phyloP scores from a whole-genome alignment of 2,329 filamentous ascomycete species.

The Colletotrichum plurivorum region DNA sequence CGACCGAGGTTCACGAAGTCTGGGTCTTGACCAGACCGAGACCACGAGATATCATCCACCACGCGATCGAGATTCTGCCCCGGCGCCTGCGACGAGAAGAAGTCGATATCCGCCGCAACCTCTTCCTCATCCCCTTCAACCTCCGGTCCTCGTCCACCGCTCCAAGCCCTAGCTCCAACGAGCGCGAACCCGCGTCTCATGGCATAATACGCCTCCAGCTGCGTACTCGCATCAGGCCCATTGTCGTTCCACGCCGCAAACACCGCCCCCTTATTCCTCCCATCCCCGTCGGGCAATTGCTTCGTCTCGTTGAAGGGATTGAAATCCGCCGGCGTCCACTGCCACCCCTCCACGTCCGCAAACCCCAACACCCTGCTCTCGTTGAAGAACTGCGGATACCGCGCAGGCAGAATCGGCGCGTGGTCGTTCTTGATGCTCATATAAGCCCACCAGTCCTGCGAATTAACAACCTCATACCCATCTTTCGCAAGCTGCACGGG shows the following conservation, averaged over 20 bases:
- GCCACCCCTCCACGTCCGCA: slow-evolving; percentile 54
- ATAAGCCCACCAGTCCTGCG: slow-evolving; percentile 67
- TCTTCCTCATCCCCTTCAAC: slow-evolving; percentile 44
- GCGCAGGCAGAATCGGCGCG: slow-evolving; percentile 59
- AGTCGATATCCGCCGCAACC: slow-evolving; percentile 51
- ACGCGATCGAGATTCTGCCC: slow-evolving; percentile 60
- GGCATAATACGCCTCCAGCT: slow-evolving; percentile 63
- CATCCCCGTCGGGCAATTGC: slow-evolving; percentile 51
- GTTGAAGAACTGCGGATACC: slow-evolving; percentile 63
- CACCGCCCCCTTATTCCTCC: slow-evolving; percentile 52
- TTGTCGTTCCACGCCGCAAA: slow-evolving; percentile 65
- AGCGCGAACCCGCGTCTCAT: slow-evolving; percentile 60
- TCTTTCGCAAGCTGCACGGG: slow-evolving; percentile 54
- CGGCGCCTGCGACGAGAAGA: slow-evolving; percentile 54
- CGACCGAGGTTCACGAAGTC: slow-evolving; percentile 45
- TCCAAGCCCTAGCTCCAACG: slow-evolving; percentile 57
- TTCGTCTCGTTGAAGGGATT: slow-evolving; percentile 58
- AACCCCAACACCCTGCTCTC: slow-evolving; percentile 60
- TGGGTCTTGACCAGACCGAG: slow-evolving; percentile 21
- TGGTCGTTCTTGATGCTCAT: slow-evolving; percentile 69
- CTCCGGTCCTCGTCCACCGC: slow-evolving; percentile 52
- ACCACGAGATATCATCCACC: slow-evolving; percentile 51
- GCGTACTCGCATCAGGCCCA: slow-evolving; percentile 61
- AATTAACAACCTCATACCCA: slow-evolving; percentile 59
- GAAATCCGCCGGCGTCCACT: slow-evolving; percentile 61